Conservation (phyloP, 2,329 filamentous ascomycete species). For the Fusarium ambrosium region DNA sequence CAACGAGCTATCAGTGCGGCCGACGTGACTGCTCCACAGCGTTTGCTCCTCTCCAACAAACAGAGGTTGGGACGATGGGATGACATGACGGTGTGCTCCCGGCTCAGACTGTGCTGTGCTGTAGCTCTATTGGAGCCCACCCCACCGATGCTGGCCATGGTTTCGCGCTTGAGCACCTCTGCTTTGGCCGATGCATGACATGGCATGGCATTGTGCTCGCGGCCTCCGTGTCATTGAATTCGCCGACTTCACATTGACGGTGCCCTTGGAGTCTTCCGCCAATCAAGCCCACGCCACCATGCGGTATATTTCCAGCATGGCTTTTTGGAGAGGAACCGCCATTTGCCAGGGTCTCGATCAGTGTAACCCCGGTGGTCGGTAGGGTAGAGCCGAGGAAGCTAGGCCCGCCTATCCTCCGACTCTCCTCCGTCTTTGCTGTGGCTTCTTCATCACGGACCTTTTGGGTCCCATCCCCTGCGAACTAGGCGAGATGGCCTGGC, state of each 20-base stretch:
- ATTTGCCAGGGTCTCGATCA: conserved; percentile 42
- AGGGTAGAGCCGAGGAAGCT: conserved; percentile 44
- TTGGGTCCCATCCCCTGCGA: not conserved
- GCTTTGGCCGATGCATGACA: conserved; percentile 3
- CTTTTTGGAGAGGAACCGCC: conserved; percentile 25
- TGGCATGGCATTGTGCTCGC: conserved; percentile 9
- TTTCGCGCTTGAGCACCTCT: conserved; percentile 40
- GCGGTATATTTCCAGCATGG: conserved; percentile 43
- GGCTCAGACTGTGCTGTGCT: conserved; percentile 15
- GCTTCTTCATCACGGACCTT: conserved; percentile 17
- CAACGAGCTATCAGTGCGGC: conserved; percentile 37
- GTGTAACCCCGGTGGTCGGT: conserved; percentile 41
- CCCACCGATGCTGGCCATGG: conserved; percentile 38
- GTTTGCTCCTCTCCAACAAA: conserved; percentile 28
- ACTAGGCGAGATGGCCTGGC: not conserved
- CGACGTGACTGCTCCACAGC: conserved; percentile 34
- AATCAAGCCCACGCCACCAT: conserved; percentile 37
- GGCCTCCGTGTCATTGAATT: conserved; percentile 35
- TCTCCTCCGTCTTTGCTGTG: conserved; percentile 17
- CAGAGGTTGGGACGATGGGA: conserved; percentile 26
- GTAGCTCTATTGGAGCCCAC: conserved; percentile 24
- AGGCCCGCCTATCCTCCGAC: conserved; percentile 45
- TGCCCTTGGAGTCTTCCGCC: conserved; percentile 32
- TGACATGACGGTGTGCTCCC: conserved; percentile 35
- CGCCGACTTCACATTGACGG: conserved; percentile 32